Percentiles rank a stretch among this genome's conserved stretches.
Conservation (phyloP, 176 grass and related monocot species). For the Oropetium thomaeum region DNA sequence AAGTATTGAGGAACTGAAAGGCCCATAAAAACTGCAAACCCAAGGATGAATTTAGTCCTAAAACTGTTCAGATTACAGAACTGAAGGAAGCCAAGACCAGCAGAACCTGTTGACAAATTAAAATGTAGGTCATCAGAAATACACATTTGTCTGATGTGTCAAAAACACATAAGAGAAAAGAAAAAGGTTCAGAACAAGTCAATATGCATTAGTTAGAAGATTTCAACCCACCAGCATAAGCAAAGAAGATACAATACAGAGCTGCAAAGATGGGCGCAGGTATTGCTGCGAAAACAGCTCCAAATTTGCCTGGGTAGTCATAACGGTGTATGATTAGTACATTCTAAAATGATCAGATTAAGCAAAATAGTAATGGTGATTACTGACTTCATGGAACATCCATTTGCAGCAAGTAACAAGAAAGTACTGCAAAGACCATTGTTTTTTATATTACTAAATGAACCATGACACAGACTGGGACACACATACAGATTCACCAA, state of each 20-base stretch:
- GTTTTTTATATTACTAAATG: not conserved
- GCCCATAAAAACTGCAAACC: conserved; percentile 95
- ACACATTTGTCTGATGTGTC: not conserved
- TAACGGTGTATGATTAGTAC: conserved; percentile 5
- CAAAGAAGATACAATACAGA: conserved; percentile 98
- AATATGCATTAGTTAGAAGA: not conserved
- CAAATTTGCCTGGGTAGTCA: conserved; percentile 82
- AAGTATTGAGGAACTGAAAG: conserved; percentile 97
- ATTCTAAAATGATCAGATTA: not conserved
- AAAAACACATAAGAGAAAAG: not conserved
- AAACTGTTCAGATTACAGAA: conserved; percentile 99
- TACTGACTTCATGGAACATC: not conserved
- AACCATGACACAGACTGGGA: not conserved
- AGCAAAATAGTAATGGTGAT: not conserved
- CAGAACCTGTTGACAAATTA: conserved; percentile 62
- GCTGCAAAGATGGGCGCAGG: conserved; percentile 92
- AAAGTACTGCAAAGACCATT: not conserved
- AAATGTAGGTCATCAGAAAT: conserved; percentile 30
- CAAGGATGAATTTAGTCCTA: conserved; percentile 94
- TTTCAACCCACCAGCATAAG: conserved; percentile 80
- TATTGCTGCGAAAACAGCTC: conserved; percentile 98
- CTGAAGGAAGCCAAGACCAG: conserved; percentile 87
- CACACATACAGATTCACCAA: not conserved
- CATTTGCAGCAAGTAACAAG: not conserved
- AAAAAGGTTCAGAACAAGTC: not conserved